Percentiles rank a stretch among this genome's conserved stretches.
Conservation (phyloP, 352 stramenopile genomes). For the Elongisporangium senticosum region DNA sequence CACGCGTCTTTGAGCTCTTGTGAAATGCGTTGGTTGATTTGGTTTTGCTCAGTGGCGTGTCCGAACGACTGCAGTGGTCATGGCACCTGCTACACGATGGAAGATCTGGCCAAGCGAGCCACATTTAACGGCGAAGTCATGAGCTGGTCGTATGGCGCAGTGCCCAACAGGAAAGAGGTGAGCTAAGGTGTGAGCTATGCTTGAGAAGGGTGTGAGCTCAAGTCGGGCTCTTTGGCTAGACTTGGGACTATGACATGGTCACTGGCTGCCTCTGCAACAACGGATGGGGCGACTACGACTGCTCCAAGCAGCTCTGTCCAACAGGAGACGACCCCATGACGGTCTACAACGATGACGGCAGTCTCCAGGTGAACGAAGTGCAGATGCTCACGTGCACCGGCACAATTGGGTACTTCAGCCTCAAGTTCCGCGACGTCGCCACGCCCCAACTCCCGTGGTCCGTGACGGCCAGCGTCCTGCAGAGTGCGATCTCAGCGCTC, state of each 20-base stretch:
- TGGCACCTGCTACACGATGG: slow-evolving; percentile 80
- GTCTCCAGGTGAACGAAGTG: slow-evolving; percentile 69
- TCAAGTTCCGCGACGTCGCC: slow-evolving; percentile 63
- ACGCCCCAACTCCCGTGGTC: slow-evolving; percentile 55
- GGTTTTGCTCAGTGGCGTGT: slow-evolving; percentile 33
- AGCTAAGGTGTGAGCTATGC: neutral
- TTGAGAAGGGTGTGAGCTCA: neutral
- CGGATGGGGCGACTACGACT: slow-evolving; percentile 89
- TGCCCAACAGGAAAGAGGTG: slow-evolving; percentile 71
- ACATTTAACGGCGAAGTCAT: slow-evolving; percentile 52
- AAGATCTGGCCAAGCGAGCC: slow-evolving; percentile 50
- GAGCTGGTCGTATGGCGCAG: slow-evolving; percentile 49
- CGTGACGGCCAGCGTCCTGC: slow-evolving; percentile 17
- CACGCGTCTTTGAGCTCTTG: neutral
- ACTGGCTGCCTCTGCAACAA: slow-evolving; percentile 82
- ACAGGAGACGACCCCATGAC: slow-evolving; percentile 88
- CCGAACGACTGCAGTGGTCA: slow-evolving; percentile 74
- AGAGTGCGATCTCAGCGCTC: slow-evolving; percentile 29
- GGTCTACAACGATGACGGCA: slow-evolving; percentile 16
- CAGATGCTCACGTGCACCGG: slow-evolving; percentile 69
- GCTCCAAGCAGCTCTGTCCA: slow-evolving; percentile 79
- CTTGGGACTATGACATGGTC: slow-evolving; percentile 87
- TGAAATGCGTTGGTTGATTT: neutral
- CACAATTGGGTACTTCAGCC: slow-evolving; percentile 52
- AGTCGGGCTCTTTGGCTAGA: slow-evolving; percentile 10